These are phyloP conservation scores for Logfia minima DNA, from an alignment of 129 eudicot species.

Conservation along the genomic window DNA sequence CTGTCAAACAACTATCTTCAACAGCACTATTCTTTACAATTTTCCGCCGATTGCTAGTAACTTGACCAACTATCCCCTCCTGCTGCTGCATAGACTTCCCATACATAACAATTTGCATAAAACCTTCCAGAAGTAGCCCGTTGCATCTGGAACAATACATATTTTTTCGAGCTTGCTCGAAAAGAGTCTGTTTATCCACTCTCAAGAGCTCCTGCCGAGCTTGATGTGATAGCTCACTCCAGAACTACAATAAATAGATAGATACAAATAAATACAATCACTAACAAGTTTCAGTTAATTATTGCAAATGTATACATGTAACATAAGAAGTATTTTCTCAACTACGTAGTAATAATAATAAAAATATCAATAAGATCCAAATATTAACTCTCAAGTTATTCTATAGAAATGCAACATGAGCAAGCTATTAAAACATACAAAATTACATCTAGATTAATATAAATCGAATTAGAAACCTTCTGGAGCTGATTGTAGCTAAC, in stretches of 20 bases:
- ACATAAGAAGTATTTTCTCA: background rate
- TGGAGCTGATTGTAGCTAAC: conserved; percentile 81
- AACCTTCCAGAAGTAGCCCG: conserved; percentile 88
- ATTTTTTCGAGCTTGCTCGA: conserved; percentile 95
- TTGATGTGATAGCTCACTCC: conserved; percentile 83
- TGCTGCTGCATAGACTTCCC: conserved; percentile 82
- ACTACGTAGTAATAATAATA: conserved; percentile 1
- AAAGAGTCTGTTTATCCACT: conserved; percentile 82
- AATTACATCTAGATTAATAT: background rate
- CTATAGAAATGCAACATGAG: conserved; percentile 1
- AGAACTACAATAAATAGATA: conserved; percentile 61
- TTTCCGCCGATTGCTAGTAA: conserved; percentile 39
- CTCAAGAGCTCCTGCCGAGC: conserved; percentile 79
- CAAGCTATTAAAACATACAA: conserved; percentile 15
- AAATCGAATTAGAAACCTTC: conserved; percentile 56
- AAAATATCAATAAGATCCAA: conserved; percentile 25
- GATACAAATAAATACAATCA: conserved; percentile 3
- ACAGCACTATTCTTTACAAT: conserved; percentile 40
- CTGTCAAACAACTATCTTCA: conserved; percentile 38
- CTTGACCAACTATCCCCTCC: conserved; percentile 54
- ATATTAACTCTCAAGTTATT: conserved; percentile 15
- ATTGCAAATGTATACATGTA: background rate
- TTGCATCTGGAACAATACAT: conserved; percentile 98
- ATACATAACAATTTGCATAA: conserved; percentile 85
- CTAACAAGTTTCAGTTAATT: conserved; percentile 19